A percentile compares a stretch with the other conserved stretches of the same genome.
Evolutionary conservation across 108 stramenopile species (phyloP).

Genomic region (Skeletonema menzelii): DNA sequence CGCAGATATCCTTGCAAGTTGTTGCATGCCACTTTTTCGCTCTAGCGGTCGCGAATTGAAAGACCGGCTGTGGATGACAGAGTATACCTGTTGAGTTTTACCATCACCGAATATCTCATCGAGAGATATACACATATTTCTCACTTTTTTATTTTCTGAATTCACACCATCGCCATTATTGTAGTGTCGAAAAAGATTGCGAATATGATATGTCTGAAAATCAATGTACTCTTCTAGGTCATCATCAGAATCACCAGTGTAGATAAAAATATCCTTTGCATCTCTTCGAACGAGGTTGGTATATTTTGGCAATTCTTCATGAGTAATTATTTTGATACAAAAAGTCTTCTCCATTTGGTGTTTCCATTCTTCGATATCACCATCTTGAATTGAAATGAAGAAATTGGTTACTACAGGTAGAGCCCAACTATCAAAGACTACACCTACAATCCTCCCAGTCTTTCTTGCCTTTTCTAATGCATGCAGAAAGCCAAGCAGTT

Average conservation of each 20-base stretch:
- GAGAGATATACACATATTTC: constrained; percentile 7
- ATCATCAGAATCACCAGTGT: not conserved
- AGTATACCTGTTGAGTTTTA: not conserved
- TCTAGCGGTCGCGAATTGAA: constrained; percentile 7
- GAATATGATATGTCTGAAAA: constrained; percentile 25
- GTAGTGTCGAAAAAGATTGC: constrained; percentile 31
- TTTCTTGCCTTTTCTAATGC: constrained; percentile 41
- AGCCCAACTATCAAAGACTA: constrained; percentile 30
- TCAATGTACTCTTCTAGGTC: constrained; percentile 21
- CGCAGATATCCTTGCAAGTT: not conserved
- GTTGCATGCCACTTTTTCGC: not conserved
- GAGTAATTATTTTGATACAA: constrained; percentile 24
- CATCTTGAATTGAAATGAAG: constrained; percentile 33
- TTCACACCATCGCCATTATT: constrained; percentile 22
- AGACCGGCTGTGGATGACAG: constrained; percentile 19
- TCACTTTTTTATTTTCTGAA: not conserved
- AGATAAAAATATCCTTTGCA: constrained; percentile 29
- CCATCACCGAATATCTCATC: constrained; percentile 17
- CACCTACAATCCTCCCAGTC: constrained; percentile 12
- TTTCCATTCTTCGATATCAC: constrained; percentile 18
- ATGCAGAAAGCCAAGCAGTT: constrained; percentile 42
- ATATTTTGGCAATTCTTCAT: constrained; percentile 8
- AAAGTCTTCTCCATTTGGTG: constrained; percentile 20
- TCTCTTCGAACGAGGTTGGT: constrained; percentile 12
- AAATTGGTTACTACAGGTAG: constrained; percentile 27